phyloP scores from a whole-genome alignment of 495 filamentous ascomycete species.

The Trichoderma erinaceum region DNA sequence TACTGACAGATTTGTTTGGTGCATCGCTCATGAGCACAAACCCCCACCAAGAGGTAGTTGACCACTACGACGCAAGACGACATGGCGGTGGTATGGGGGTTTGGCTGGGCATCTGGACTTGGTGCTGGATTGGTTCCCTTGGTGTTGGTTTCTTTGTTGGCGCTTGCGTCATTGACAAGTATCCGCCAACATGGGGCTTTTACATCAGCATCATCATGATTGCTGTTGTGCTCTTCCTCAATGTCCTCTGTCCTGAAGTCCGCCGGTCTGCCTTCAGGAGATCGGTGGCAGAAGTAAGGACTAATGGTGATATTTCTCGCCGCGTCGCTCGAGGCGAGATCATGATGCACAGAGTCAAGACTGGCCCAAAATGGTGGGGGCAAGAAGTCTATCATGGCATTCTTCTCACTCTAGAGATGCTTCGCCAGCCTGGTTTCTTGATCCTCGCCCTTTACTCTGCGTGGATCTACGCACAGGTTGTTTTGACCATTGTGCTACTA shows the following conservation, averaged over 20 bases:
- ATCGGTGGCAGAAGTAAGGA: slow-evolving; percentile 57
- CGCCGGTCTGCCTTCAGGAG: slow-evolving; percentile 57
- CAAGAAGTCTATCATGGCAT: slow-evolving; percentile 68
- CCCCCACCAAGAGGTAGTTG: slow-evolving; percentile 63
- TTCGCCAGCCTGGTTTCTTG: slow-evolving; percentile 62
- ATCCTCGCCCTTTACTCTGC: slow-evolving; percentile 63
- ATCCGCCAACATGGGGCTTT: slow-evolving; percentile 64
- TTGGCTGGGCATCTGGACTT: slow-evolving; percentile 74
- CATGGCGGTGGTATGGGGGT: slow-evolving; percentile 70
- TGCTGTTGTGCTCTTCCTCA: slow-evolving; percentile 54
- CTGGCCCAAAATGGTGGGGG: slow-evolving; percentile 65
- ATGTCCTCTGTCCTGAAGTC: slow-evolving; percentile 60
- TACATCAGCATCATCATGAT: slow-evolving; percentile 61
- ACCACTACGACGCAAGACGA: slow-evolving; percentile 55
- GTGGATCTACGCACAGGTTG: slow-evolving; percentile 72
- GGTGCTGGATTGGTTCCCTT: slow-evolving; percentile 62
- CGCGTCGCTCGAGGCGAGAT: slow-evolving; percentile 64
- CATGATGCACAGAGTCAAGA: slow-evolving; percentile 63
- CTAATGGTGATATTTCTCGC: slow-evolving; percentile 46
- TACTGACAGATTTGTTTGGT: slow-evolving; percentile 67
- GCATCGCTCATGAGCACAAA: slow-evolving; percentile 62
- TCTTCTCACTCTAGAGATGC: slow-evolving; percentile 58
- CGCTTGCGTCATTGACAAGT: slow-evolving; percentile 53
- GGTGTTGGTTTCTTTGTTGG: slow-evolving; percentile 65
- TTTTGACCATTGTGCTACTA: slow-evolving; percentile 64